Base-by-base conservation (phyloP, 805 yeast genomes). In the Sugiyamaella valdiviana region DNA sequence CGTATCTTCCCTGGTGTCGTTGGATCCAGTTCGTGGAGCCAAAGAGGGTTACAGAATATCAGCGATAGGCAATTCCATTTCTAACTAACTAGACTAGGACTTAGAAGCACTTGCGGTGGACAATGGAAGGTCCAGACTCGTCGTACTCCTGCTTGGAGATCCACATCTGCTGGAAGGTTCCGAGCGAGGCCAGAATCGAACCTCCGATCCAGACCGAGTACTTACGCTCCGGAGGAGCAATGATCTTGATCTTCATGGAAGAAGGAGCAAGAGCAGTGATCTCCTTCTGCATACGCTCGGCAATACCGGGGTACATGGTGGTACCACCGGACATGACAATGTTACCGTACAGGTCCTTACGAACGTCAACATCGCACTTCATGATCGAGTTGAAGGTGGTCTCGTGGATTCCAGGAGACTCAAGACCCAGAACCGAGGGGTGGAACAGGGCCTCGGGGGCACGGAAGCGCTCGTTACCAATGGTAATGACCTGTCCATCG, bases 151-250 rank as follows among this genome's bases (percentile, higher is more conserved):
- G 98, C 83, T 93, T 93, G 71, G 98, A 90, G 86, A 93, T 89
- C 99, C 99, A 93, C 98, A 93, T 91, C 79, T 93, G 98, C 82
- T 93, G 98, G 97, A 93, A 93, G 73, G 99, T 93, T 57, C 96
- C 87, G 73, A 93, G 83, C 53, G 97, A 89, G 61, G 99, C 96
- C 75, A 93, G 83, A 69, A 93, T 93, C 64, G 98, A 93, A 79
- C 99, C 99, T 82, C 99, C 99, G 61, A 93, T 93, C 99, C 99
- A 93, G 78, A 90, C 96, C 67, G 96, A 86, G 85, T 86, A 93
- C 77, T 93, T 93, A 77, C 99, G 85, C 78, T 93, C 99, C 62
- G 98, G 98, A 63, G 98, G 96, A 71, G 99, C 99, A 71, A 85
- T 85, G 71, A 93, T 90, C 85, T 93, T 93, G 70, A 93, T 96